Evolutionary conservation across 2,329 filamentous ascomycete genomes (phyloP).

Genomic region (Neofusicoccum laricinum): DNA sequence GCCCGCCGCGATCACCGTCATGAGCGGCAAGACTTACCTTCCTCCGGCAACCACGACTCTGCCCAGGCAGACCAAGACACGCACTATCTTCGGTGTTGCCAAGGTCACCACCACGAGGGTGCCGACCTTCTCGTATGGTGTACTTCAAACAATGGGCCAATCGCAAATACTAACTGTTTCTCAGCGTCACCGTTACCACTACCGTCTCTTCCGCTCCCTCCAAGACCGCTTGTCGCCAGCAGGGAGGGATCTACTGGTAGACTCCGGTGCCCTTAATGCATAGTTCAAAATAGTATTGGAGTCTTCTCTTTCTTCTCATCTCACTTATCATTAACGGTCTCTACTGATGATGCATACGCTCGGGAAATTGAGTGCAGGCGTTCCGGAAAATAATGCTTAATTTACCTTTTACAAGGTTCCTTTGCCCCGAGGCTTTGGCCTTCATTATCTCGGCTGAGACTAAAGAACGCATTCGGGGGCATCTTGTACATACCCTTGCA

Average conservation of each 20-base stretch:
- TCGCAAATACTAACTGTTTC: slow-evolving; percentile 7
- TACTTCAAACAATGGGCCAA: background rate
- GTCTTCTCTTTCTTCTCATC: background rate
- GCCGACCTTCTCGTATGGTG: slow-evolving; percentile 21
- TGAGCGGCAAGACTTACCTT: slow-evolving; percentile 21
- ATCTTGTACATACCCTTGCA: too few species aligned
- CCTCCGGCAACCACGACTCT: slow-evolving; percentile 25
- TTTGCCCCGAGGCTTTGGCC: too few species aligned
- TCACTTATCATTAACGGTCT: background rate
- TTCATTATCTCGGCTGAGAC: too few species aligned
- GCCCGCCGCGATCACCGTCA: slow-evolving; percentile 24
- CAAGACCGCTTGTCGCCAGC: slow-evolving; percentile 21
- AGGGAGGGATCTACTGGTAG: slow-evolving; percentile 23
- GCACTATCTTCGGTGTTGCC: slow-evolving; percentile 23
- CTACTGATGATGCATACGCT: background rate
- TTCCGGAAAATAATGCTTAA: background rate
- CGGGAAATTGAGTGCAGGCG: background rate
- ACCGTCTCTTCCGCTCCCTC: slow-evolving; percentile 24
- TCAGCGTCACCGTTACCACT: slow-evolving; percentile 23
- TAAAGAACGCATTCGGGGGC: too few species aligned
- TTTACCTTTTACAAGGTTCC: background rate
- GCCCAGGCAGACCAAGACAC: slow-evolving; percentile 25
- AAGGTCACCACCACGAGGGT: slow-evolving; percentile 21
- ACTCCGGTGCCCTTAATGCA: background rate
- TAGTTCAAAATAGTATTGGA: background rate